These are phyloP conservation scores for Colletotrichum lini DNA, from an alignment of 2,329 filamentous ascomycete species.

Conservation along the genomic window DNA sequence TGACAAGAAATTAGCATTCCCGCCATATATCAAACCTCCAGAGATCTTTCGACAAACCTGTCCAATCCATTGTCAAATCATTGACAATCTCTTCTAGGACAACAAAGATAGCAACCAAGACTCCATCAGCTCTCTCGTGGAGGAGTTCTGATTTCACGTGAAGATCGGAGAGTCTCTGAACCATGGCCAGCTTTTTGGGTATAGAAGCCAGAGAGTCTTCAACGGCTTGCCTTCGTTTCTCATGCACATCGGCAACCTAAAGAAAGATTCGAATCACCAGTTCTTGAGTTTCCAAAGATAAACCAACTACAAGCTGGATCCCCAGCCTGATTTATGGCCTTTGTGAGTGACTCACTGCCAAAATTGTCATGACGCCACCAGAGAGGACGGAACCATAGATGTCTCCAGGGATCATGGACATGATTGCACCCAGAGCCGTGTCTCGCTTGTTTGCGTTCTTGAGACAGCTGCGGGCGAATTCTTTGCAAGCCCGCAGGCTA, in stretches of 20 bases:
- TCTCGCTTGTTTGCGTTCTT: constrained; percentile 9
- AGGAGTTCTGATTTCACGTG: not conserved
- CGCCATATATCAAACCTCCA: not conserved
- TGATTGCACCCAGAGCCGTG: constrained; percentile 12
- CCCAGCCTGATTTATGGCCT: not conserved
- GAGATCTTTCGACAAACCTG: not conserved
- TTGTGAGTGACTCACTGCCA: not conserved
- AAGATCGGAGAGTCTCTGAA: not conserved
- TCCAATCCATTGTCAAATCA: not conserved
- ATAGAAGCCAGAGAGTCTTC: not conserved
- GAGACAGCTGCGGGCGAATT: constrained; percentile 10
- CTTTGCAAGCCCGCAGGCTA: constrained; percentile 15
- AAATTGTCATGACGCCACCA: constrained; percentile 20
- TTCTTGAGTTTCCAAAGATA: no score
- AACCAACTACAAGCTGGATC: not conserved
- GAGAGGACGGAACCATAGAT: constrained; percentile 24
- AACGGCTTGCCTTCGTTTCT: not conserved
- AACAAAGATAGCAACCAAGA: constrained; percentile 1
- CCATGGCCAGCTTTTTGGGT: not conserved
- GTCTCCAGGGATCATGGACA: constrained; percentile 16
- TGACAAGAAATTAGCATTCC: not conserved
- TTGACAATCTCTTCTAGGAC: not conserved
- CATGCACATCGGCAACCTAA: not conserved
- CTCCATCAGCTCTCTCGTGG: not conserved
- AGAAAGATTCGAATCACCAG: no score